Conservation (phyloP, 371 early-diverging fungal species). For the Mucor plumbeus region DNA sequence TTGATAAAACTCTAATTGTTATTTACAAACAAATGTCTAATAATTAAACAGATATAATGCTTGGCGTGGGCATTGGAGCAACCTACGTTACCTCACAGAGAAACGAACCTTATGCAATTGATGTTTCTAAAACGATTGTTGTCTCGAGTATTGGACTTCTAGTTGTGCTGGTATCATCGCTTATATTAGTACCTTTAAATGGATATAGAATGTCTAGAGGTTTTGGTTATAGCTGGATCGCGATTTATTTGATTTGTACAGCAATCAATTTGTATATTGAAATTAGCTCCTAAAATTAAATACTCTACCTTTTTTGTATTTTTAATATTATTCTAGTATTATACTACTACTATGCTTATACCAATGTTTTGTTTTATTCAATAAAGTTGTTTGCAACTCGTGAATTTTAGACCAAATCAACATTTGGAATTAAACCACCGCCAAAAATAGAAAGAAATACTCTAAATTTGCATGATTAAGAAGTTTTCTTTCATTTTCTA, state of each 20-base stretch:
- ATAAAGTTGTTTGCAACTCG: too few relatives aligned
- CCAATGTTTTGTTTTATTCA: neutral
- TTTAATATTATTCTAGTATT: neutral
- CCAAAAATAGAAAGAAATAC: neutral
- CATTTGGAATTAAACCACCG: neutral
- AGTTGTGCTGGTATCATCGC: constrained; percentile 46
- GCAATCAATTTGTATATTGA: constrained; percentile 58
- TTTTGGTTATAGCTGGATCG: constrained; percentile 60
- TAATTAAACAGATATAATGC: constrained; percentile 61
- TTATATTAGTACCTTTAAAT: constrained; percentile 59
- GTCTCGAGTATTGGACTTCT: constrained; percentile 59
- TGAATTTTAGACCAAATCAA: too few relatives aligned
- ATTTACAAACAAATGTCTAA: neutral
- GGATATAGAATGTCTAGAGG: constrained; percentile 55
- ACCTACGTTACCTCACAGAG: constrained; percentile 58
- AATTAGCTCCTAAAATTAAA: constrained; percentile 25
- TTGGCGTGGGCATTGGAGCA: constrained; percentile 78
- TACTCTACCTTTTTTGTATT: neutral
- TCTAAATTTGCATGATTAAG: too few relatives aligned
- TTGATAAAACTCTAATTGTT: constrained; percentile 7
- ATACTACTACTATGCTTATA: neutral
- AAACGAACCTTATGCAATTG: constrained; percentile 49
- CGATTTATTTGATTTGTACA: constrained; percentile 57
- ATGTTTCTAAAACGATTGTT: constrained; percentile 58
- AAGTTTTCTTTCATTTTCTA: too few relatives aligned